These are phyloP conservation scores for Isabelozyma gotoi DNA, from an alignment of 805 yeast species.

Conservation along the genomic window DNA sequence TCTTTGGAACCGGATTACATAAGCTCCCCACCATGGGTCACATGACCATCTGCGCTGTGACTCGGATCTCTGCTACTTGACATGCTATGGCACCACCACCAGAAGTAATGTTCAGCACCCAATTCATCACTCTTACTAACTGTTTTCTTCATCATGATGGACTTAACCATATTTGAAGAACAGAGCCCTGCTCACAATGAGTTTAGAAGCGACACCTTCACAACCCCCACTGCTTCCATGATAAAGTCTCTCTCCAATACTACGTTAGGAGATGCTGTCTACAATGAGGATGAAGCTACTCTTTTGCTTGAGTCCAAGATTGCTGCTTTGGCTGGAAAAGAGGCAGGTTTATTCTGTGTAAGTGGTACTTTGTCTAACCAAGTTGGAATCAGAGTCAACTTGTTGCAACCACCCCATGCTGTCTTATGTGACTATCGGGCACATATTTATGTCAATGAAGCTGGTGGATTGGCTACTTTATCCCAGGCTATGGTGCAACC, in stretches of 20 bases:
- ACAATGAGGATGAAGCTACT: conserved; percentile 39
- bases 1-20: too few species aligned
- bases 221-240: conserved; percentile 81
- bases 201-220: conserved; percentile 73
- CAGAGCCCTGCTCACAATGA: conserved; percentile 33
- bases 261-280: conserved; percentile 43
- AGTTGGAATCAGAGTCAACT: conserved; percentile 36
- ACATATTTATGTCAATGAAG: conserved; percentile 39
- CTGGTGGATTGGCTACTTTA: conserved; percentile 43
- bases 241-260: conserved; percentile 40
- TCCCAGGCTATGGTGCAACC: conserved; percentile 45
- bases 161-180: conserved; percentile 1
- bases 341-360: conserved; percentile 40
- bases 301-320: conserved; percentile 32
- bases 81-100: too few species aligned
- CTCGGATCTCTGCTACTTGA: too few species aligned
- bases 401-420: conserved; percentile 42
- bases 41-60: too few species aligned
- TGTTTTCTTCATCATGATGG: not conserved
- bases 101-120: too few species aligned
- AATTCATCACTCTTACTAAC: not conserved
- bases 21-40: too few species aligned
- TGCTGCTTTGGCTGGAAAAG: conserved; percentile 36
- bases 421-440: conserved; percentile 38
- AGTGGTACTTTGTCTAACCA: conserved; percentile 45